Percentiles rank a stretch among this genome's conserved stretches.
Conservation (phyloP, 2,329 filamentous ascomycete species). For the Cladophialophora exuberans region DNA sequence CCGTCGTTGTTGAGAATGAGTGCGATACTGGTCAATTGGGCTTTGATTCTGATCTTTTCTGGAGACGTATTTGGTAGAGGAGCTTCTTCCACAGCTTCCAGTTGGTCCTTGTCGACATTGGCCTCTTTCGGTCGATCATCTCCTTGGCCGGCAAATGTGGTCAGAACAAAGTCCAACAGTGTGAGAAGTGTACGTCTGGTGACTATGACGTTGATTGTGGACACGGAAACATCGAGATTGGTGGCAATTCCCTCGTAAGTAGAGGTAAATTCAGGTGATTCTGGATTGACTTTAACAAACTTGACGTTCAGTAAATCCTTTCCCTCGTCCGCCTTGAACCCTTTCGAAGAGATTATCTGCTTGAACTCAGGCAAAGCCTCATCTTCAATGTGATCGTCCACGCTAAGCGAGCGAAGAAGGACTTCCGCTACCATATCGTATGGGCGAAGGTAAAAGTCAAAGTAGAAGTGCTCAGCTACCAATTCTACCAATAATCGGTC, state of each 20-base stretch:
- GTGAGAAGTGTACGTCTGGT: conserved; percentile 92
- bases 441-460: conserved; percentile 84
- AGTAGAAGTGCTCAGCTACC: conserved; percentile 82
- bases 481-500: conserved; percentile 88
- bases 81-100: conserved; percentile 28
- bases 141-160: conserved; percentile 78
- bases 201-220: conserved; percentile 94
- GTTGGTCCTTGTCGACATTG: conserved; percentile 45
- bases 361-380: conserved; percentile 89
- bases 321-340: conserved; percentile 67
- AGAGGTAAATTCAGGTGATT: conserved; percentile 90
- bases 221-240: conserved; percentile 87
- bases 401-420: conserved; percentile 78
- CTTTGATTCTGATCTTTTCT: conserved; percentile 89
- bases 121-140: conserved; percentile 40
- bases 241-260: conserved; percentile 92
- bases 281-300: conserved; percentile 83
- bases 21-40: conserved; percentile 89
- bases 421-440: conserved; percentile 95
- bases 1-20: conserved; percentile 97
- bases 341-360: conserved; percentile 93
- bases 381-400: conserved; percentile 93
- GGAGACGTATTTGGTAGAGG: conserved; percentile 28
- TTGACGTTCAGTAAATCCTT: conserved; percentile 85
- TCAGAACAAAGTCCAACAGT: conserved; percentile 87